Percentiles rank a stretch among this genome's conserved stretches.
Evolutionary conservation across 2,329 filamentous ascomycete species (phyloP).

Genomic region (Clonostachys byssicola): DNA sequence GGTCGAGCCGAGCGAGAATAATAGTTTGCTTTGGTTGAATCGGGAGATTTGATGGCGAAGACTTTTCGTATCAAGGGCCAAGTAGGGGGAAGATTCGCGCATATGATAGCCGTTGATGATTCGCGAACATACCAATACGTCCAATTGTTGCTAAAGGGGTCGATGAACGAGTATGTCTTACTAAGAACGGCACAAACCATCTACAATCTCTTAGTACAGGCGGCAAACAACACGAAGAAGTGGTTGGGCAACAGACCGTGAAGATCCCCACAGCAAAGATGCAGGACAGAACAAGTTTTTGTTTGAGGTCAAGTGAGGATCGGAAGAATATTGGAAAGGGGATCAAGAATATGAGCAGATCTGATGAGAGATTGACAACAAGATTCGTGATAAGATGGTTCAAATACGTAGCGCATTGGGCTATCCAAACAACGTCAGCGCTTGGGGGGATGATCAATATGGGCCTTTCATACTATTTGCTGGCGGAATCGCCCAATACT

Average conservation of each 20-base stretch:
- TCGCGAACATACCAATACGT: slow-evolving; percentile 38
- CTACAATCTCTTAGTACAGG: background rate
- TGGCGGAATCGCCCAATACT: no score
- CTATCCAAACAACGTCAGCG: no score
- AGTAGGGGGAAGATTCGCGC: slow-evolving; percentile 33
- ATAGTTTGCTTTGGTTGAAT: no score
- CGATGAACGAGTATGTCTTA: slow-evolving; percentile 33
- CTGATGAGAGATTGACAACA: no score
- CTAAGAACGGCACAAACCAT: slow-evolving; percentile 9
- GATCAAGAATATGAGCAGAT: no score
- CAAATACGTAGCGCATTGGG: no score
- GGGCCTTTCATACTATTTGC: no score
- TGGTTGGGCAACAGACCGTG: slow-evolving; percentile 27
- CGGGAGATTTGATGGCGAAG: slow-evolving; percentile 8
- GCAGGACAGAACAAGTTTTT: slow-evolving; percentile 45
- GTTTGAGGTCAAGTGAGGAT: slow-evolving; percentile 32
- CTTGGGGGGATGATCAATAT: no score
- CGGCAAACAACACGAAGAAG: background rate
- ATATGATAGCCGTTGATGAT: slow-evolving; percentile 34
- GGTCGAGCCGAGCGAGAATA: no score
- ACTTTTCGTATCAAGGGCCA: slow-evolving; percentile 32
- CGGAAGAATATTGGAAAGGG: background rate
- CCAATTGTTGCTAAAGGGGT: slow-evolving; percentile 30
- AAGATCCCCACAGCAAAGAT: slow-evolving; percentile 42
- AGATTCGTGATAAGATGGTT: no score